A percentile compares a stretch with the other conserved stretches of the same genome.
phyloP scores from a whole-genome alignment of 352 stramenopile genomes.

The Phytophthora meadii region DNA sequence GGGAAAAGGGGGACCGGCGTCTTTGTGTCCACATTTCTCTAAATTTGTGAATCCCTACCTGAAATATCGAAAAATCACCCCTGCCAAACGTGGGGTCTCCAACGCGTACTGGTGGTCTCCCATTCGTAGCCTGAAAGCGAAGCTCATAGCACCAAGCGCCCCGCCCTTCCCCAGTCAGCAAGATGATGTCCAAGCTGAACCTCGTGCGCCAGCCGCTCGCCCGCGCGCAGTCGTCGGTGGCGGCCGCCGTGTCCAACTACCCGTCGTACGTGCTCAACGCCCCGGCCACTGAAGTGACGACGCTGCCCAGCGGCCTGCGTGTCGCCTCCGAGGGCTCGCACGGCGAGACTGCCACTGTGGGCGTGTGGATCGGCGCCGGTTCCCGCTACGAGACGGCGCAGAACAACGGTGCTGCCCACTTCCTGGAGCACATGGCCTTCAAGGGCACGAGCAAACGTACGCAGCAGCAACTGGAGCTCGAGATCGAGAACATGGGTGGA shows the following conservation, averaged over 20 bases:
- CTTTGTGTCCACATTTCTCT: constrained; percentile 21
- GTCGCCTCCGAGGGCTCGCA: constrained; percentile 98
- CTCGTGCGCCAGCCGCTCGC: constrained; percentile 62
- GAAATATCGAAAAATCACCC: constrained; percentile 24
- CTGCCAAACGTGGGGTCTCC: constrained; percentile 37
- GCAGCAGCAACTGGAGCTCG: constrained; percentile 98
- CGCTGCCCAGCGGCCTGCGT: constrained; percentile 95
- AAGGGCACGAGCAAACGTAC: constrained; percentile 98
- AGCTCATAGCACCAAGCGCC: constrained; percentile 20
- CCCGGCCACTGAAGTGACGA: constrained; percentile 97
- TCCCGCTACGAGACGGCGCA: constrained; percentile 98
- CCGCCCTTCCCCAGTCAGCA: constrained; percentile 10
- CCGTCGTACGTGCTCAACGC: constrained; percentile 93
- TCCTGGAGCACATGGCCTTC: constrained; percentile 99
- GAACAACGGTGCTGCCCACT: constrained; percentile 99
- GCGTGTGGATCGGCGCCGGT: constrained; percentile 97
- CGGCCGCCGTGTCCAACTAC: constrained; percentile 77
- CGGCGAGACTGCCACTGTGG: constrained; percentile 98
- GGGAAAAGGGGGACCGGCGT: constrained; percentile 8
- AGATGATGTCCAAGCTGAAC: constrained; percentile 75
- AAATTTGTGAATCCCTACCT: constrained; percentile 10
- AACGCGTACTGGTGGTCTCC: constrained; percentile 33
- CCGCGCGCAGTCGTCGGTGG: constrained; percentile 76
- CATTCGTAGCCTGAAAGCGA: constrained; percentile 47
- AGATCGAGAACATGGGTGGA: constrained; percentile 99